Evolutionary conservation across 208 protist genomes (phyloP), one percentile per base, ranked within the genome.

Genomic region (Crithidia acanthocephali): DNA sequence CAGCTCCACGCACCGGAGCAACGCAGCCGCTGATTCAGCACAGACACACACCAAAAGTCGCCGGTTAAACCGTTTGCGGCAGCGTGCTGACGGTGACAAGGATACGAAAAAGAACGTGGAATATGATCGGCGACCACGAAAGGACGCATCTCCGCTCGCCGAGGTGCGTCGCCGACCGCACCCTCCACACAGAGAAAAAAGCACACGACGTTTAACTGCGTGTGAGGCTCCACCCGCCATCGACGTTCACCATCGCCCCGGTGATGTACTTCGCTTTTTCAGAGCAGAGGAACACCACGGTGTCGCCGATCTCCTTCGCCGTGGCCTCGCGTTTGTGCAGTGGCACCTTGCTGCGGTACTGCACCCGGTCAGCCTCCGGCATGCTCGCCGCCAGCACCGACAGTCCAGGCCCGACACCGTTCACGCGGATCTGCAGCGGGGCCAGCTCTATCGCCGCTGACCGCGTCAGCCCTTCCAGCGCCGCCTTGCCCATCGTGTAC

Each of bases 401-500:
- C 52, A 95, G 52, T 0, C 90, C 90, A 3, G 85, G 87, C 11
- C 76, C 73, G 6, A 95, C 81, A 33, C 76, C 87, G 61, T 93
- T 95, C 25, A 95, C 90, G 8, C 90, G 90, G 48, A 95, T 85
- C 37, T 25, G 22, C 33, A 83, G 30, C 32, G 82, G 75, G 1
- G 87, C 86, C 25, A 95, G 76, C 76, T 95, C 90, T 33, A 90
- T 25, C 20, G 90, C 90, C 0, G 87, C 79, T 8, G 87, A 83
- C 67, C 85, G 79, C 25, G 87, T 93, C 16, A 95, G 76, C 2
- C 84, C 85, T 56, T 86, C 74, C 16, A 95, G 45, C 20, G 90
- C 90, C 59, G 76, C 74, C 65, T 95, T 95, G 15, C 72, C 83
- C 87, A 95, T 95, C 25, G 81, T 90, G 82, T 95, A 95, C 18